These are phyloP conservation scores for Quercus wislizeni DNA, from an alignment of 306 rosid species.

Conservation along the genomic window DNA sequence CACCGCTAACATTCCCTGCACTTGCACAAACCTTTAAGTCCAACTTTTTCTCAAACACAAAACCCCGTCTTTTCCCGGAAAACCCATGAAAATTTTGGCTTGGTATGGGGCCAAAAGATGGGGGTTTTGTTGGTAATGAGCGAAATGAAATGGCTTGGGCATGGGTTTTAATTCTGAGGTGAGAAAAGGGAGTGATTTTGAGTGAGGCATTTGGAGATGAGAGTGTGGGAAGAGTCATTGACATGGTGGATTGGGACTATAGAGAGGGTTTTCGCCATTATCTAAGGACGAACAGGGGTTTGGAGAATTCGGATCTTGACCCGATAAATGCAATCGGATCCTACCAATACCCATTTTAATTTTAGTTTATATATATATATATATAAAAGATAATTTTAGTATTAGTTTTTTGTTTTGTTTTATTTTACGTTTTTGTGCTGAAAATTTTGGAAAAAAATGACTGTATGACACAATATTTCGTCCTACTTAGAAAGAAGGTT, in stretches of 20 bases:
- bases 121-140: slow-evolving; percentile 27
- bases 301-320: background rate
- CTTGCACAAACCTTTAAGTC: slow-evolving; percentile 14
- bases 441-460: too few species aligned
- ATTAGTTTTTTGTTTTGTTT: too few species aligned
- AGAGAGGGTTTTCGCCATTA: slow-evolving; percentile 25
- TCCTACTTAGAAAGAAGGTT: too few species aligned
- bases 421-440: too few species aligned
- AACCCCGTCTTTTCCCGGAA: slow-evolving; percentile 27
- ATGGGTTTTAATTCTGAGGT: slow-evolving; percentile 5
- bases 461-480: too few species aligned
- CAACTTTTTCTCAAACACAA: slow-evolving; percentile 30
- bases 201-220: slow-evolving; percentile 38
- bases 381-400: too few species aligned
- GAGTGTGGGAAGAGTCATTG: slow-evolving; percentile 41
- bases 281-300: background rate
- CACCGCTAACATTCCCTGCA: slow-evolving; percentile 25
- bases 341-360: background rate
- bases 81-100: slow-evolving; percentile 19
- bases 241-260: slow-evolving; percentile 35
- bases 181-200: slow-evolving; percentile 26
- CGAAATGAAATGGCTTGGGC: slow-evolving; percentile 16
- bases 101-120: slow-evolving; percentile 18
- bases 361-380: too few species aligned
- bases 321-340: background rate